These are phyloP conservation scores for Calonectria multiphialidica DNA, from an alignment of 2,329 filamentous ascomycete genomes.

Conservation along the genomic window DNA sequence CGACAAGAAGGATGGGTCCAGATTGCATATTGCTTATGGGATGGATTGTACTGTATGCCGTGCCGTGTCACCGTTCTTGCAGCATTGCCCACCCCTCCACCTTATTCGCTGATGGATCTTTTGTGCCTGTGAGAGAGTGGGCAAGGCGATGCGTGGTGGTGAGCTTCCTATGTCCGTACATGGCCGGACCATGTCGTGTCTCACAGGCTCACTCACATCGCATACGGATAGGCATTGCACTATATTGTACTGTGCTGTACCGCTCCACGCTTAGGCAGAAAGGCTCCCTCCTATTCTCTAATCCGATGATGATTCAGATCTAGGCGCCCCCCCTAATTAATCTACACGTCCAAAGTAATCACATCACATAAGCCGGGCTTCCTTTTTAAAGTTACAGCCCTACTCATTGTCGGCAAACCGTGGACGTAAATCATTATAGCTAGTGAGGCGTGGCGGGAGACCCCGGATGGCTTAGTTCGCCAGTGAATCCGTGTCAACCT, in stretches of 20 bases:
- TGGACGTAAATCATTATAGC: conserved; percentile 8
- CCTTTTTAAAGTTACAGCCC: conserved; percentile 16
- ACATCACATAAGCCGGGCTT: background rate
- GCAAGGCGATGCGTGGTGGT: background rate
- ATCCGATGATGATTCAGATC: background rate
- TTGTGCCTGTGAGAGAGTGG: background rate
- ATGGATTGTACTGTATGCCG: background rate
- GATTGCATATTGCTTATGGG: conserved; percentile 19
- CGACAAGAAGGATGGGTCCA: conserved; percentile 9
- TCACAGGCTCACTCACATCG: background rate
- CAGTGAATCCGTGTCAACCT: conserved; percentile 19
- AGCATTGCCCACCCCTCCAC: background rate
- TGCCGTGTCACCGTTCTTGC: conserved; percentile 19
- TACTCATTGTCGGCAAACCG: background rate
- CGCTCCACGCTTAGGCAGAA: background rate
- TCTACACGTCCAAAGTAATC: background rate
- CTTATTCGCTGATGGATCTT: background rate
- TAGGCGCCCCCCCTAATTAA: background rate
- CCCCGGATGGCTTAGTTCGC: conserved; percentile 11
- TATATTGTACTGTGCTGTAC: background rate
- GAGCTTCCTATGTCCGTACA: background rate
- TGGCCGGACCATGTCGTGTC: conserved; percentile 10
- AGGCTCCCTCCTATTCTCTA: background rate
- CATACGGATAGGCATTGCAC: background rate
- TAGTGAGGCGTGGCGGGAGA: conserved; percentile 7